Conservation (phyloP, 2,329 filamentous ascomycete species). For the Escovopsis sp. region DNA sequence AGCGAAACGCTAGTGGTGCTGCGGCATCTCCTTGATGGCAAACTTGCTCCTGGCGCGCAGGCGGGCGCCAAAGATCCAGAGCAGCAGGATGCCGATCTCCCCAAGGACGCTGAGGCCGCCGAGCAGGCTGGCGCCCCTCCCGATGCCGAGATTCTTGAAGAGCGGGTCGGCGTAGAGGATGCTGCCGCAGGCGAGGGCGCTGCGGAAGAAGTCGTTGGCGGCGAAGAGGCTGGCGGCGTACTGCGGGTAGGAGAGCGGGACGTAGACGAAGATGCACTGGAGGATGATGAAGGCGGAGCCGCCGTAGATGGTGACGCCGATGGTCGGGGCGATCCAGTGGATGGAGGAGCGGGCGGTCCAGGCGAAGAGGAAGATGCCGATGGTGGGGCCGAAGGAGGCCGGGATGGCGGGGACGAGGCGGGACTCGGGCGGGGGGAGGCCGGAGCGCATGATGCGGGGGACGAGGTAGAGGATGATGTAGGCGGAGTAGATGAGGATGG, state of each 20-base stretch:
- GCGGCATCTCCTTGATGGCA: too few relatives aligned
- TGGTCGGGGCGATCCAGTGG: slow-evolving; percentile 39
- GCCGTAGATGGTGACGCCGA: slow-evolving; percentile 41
- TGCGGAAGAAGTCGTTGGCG: slow-evolving; percentile 43
- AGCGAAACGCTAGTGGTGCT: too few relatives aligned
- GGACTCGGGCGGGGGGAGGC: slow-evolving; percentile 36
- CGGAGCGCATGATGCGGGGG: slow-evolving; percentile 31
- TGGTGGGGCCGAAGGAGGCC: slow-evolving; percentile 35
- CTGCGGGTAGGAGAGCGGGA: slow-evolving; percentile 38
- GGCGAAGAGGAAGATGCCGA: slow-evolving; percentile 46
- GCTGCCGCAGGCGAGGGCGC: slow-evolving; percentile 41
- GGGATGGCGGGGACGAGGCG: slow-evolving; percentile 39
- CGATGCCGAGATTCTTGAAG: slow-evolving; percentile 43
- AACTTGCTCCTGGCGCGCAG: slow-evolving; percentile 43
- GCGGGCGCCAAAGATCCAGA: slow-evolving; percentile 41
- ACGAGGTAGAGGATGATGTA: slow-evolving; percentile 38
- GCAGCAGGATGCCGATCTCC: slow-evolving; percentile 41
- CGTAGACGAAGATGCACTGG: slow-evolving; percentile 46
- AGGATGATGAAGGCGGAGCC: slow-evolving; percentile 37
- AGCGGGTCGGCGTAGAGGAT: slow-evolving; percentile 46
- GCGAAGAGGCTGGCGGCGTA: slow-evolving; percentile 46
- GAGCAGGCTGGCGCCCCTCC: slow-evolving; percentile 38
- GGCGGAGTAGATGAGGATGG: slow-evolving; percentile 29
- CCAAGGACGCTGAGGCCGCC: slow-evolving; percentile 38
- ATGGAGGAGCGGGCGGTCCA: slow-evolving; percentile 37